Evolutionary conservation across 2,329 filamentous ascomycete genomes (phyloP).

Genomic region (Aspergillus melleus): DNA sequence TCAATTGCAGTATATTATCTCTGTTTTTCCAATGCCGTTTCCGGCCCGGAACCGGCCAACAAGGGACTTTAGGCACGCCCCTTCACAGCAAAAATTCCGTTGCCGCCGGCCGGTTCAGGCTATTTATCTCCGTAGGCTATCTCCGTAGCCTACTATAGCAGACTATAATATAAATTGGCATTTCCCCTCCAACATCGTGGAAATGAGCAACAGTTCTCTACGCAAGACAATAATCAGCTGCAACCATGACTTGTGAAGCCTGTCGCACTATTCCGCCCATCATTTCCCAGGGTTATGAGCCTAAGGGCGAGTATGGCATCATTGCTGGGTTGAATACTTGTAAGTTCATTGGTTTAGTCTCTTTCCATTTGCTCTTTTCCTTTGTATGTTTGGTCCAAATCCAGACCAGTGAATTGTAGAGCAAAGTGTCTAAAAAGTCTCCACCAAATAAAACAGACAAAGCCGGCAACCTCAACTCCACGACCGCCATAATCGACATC

Average conservation of each 20-base stretch:
- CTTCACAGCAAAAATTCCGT: not conserved
- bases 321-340: conserved; percentile 59
- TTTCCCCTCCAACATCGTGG: not conserved
- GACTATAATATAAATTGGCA: not conserved
- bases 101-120: not conserved
- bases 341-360: conserved; percentile 15
- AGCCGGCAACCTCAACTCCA: conserved; percentile 52
- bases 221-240: no score
- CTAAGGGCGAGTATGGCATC: conserved; percentile 58
- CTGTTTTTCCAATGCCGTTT: not conserved
- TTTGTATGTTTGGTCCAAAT: not conserved
- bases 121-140: not conserved
- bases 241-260: conserved; percentile 31
- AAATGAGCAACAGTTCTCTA: no score
- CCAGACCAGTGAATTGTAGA: no score
- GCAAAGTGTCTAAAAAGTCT: no score
- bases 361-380: not conserved
- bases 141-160: no score
- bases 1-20: not conserved
- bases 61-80: not conserved
- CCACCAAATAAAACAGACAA: conserved; percentile 15
- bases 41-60: not conserved
- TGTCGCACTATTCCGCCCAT: conserved; percentile 50
- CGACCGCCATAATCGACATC: conserved; percentile 61
- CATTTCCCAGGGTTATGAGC: conserved; percentile 55